Evolutionary conservation across 1,139 yeast species (phyloP).

Genomic region (Lodderomyces elongisporus): DNA sequence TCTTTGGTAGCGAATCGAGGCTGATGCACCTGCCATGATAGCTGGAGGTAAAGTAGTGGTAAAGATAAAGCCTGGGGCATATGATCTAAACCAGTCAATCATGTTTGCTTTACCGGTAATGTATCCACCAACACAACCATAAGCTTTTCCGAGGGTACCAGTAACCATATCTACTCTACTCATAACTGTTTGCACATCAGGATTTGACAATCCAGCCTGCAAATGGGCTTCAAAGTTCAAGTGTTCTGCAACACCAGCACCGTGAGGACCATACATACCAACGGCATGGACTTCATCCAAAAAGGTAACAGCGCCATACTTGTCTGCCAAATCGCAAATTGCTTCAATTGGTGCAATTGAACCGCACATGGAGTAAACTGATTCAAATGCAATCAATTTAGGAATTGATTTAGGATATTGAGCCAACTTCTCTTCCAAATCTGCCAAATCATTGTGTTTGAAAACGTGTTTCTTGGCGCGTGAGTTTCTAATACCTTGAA

Average conservation of each 20-base stretch:
- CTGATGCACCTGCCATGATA: constrained; percentile 92
- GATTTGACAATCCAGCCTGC: constrained; percentile 57
- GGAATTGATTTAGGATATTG: constrained; percentile 81
- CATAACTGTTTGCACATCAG: constrained; percentile 55
- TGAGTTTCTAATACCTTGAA: constrained; percentile 90
- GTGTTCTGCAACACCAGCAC: constrained; percentile 99
- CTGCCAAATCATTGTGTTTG: constrained; percentile 82
- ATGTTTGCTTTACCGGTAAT: constrained; percentile 81
- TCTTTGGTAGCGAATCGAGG: constrained; percentile 84
- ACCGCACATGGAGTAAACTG: constrained; percentile 98
- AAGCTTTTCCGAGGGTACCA: constrained; percentile 96
- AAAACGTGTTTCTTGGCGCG: constrained; percentile 84
- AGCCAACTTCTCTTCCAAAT: constrained; percentile 73
- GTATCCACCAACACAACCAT: constrained; percentile 96
- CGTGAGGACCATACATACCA: constrained; percentile 98
- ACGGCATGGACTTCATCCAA: constrained; percentile 98
- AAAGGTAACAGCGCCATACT: constrained; percentile 94
- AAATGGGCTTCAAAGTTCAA: constrained; percentile 80
- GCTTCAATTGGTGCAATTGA: constrained; percentile 90
- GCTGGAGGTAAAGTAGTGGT: constrained; percentile 96
- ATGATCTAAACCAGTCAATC: constrained; percentile 94
- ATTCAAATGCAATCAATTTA: constrained; percentile 92
- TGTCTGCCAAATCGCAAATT: constrained; percentile 93
- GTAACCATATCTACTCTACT: constrained; percentile 93
- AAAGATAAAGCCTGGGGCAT: constrained; percentile 95